phyloP scores from a whole-genome alignment of 805 yeast species.

The Candida xiaguanensis region DNA sequence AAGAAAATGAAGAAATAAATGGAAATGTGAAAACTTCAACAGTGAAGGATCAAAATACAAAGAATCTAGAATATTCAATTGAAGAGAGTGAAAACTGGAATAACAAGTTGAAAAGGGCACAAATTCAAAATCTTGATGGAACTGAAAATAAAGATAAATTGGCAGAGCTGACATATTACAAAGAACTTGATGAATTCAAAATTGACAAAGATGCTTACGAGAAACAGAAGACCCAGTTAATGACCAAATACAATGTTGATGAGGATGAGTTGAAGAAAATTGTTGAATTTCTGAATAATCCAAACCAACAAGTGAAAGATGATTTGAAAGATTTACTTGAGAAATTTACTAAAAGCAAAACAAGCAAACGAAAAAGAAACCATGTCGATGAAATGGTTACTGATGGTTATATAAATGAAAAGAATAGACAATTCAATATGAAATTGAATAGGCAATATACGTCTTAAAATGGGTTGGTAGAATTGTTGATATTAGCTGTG shows the following conservation, averaged over 20 bases:
- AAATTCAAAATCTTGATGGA: conserved; percentile 29
- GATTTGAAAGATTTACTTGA: conserved; percentile 28
- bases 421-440: conserved; percentile 69
- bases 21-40: conserved; percentile 35
- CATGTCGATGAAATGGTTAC: conserved; percentile 27
- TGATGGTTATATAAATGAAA: conserved; percentile 57
- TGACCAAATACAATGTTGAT: conserved; percentile 19
- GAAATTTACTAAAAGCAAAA: conserved; percentile 33
- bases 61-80: conserved; percentile 34
- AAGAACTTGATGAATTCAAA: conserved; percentile 40
- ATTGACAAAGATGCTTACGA: conserved; percentile 42
- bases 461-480: conserved; percentile 2
- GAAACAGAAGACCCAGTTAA: conserved; percentile 27
- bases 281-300: conserved; percentile 28
- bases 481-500: neutral
- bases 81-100: conserved; percentile 69
- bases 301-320: conserved; percentile 26
- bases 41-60: conserved; percentile 13
- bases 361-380: conserved; percentile 31
- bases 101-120: conserved; percentile 17
- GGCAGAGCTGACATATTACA: conserved; percentile 59
- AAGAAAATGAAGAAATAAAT: conserved; percentile 24
- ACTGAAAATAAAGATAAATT: conserved; percentile 49
- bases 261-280: conserved; percentile 13
- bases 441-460: conserved; percentile 59